phyloP scores from a whole-genome alignment of 805 yeast species.

The Hanseniaspora mollemarum region DNA sequence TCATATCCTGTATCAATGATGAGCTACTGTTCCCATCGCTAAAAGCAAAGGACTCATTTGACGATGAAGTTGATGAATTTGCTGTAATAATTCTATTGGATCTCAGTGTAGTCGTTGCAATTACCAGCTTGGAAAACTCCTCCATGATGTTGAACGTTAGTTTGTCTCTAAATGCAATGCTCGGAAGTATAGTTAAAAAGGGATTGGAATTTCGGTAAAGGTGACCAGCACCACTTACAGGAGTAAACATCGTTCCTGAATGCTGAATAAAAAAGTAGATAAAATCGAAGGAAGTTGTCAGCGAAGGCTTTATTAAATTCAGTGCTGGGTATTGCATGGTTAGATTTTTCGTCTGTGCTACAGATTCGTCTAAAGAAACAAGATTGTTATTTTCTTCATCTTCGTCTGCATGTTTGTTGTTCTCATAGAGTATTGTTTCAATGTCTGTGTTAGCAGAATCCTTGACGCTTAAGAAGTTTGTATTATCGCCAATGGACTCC shows the following conservation, averaged over 20 bases:
- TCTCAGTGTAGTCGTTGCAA: neutral
- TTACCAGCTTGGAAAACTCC: conserved; percentile 9
- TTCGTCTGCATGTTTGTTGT: neutral
- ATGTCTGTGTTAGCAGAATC: no score
- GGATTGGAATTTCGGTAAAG: conserved; percentile 10
- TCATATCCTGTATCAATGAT: neutral
- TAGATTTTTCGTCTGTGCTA: neutral
- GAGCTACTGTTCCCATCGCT: no score
- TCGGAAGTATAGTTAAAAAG: neutral
- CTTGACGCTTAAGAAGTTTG: neutral
- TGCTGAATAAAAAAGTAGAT: conserved; percentile 7
- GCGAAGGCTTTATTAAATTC: neutral
- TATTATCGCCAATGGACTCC: neutral
- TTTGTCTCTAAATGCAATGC: conserved; percentile 4
- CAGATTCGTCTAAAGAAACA: conserved; percentile 7
- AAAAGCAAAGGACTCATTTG: neutral
- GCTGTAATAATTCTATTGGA: neutral
- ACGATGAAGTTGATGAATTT: neutral
- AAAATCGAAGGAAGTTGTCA: conserved; percentile 8
- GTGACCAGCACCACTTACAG: conserved; percentile 8
- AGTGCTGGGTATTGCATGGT: neutral
- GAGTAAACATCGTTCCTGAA: conserved; percentile 9
- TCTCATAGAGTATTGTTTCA: neutral
- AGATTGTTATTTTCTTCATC: neutral
- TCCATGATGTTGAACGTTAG: conserved; percentile 8